Conservation (phyloP, 352 stramenopile genomes). For the Globisporangium apiculatum region DNA sequence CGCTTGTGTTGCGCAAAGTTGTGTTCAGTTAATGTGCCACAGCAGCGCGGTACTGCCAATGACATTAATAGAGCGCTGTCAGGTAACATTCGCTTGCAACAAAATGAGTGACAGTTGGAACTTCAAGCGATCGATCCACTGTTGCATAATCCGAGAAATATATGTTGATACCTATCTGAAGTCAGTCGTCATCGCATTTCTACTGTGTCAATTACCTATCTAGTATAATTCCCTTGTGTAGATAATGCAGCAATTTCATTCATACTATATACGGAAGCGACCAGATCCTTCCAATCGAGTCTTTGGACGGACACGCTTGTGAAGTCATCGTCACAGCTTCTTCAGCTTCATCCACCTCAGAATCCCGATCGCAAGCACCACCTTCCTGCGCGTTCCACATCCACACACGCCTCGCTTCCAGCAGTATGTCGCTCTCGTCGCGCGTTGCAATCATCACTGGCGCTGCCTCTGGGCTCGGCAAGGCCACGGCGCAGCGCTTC, state of each 20-base stretch:
- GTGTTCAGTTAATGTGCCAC: neutral
- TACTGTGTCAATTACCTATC: no score
- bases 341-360: neutral
- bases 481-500: constrained; percentile 88
- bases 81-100: neutral
- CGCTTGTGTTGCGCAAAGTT: neutral
- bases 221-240: neutral
- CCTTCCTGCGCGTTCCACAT: neutral
- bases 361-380: neutral
- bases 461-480: constrained; percentile 90
- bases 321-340: neutral
- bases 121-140: no score
- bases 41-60: neutral
- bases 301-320: constrained; percentile 2
- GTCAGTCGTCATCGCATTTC: no score
- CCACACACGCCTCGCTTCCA: neutral
- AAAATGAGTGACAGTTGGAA: constrained; percentile 1
- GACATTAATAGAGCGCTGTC: neutral
- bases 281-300: constrained; percentile 5
- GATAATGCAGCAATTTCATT: neutral
- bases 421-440: constrained; percentile 46
- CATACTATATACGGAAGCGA: neutral
- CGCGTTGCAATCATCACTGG: constrained; percentile 90
- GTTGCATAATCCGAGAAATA: no score
- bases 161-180: no score